phyloP scores from a whole-genome alignment of 306 rosid genomes.

The Senna tora region DNA sequence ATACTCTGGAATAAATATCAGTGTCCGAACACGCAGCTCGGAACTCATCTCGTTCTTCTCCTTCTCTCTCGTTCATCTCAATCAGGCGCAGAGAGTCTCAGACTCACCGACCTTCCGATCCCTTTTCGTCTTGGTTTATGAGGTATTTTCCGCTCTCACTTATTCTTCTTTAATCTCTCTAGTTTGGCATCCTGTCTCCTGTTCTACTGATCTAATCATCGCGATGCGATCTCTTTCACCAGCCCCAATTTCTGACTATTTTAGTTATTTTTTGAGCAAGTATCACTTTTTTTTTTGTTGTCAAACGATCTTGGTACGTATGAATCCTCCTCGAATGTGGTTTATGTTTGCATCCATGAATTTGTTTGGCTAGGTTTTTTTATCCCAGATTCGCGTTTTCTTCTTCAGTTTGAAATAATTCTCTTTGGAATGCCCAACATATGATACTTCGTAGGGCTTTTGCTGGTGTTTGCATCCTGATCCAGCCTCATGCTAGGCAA shows the following conservation, averaged over 20 bases:
- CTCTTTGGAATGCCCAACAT: not conserved
- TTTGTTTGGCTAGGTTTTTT: not conserved
- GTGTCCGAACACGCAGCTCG: not conserved
- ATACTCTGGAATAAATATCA: not conserved
- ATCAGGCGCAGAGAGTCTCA: not conserved
- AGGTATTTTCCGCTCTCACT: conserved; percentile 41
- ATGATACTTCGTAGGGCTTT: not conserved
- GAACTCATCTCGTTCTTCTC: not conserved
- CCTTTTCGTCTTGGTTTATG: conserved; percentile 80
- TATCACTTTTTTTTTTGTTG: not conserved
- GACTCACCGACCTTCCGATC: conserved; percentile 21
- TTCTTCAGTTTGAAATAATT: not conserved
- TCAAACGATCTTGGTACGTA: not conserved
- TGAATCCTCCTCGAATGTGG: not conserved
- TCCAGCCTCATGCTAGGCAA: conserved; percentile 12
- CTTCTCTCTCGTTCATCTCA: not conserved
- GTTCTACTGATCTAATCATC: not conserved
- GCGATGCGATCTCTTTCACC: conserved; percentile 5
- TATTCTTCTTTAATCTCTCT: not conserved
- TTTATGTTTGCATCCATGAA: not conserved
- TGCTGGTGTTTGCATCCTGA: conserved; percentile 3
- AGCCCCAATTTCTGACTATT: not conserved
- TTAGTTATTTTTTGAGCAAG: not conserved
- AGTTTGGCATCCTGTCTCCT: not conserved
- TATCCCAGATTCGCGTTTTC: not conserved